Conservation (phyloP, 345 rosid genomes). For the Salix brachista region DNA sequence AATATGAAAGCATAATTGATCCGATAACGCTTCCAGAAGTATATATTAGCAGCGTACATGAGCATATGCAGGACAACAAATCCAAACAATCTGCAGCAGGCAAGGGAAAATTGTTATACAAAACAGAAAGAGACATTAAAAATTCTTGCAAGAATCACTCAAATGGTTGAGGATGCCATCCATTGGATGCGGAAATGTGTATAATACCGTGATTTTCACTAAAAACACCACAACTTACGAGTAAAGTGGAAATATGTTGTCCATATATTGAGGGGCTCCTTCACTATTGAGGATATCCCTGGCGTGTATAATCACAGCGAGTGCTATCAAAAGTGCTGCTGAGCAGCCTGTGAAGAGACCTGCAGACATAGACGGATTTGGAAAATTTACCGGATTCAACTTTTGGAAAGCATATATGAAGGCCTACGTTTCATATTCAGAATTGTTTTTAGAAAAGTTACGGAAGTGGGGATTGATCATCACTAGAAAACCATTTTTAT, state of each 20-base stretch:
- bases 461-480: no score
- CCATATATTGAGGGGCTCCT: conserved; percentile 59
- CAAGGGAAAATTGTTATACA: not conserved
- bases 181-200: no score
- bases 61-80: conserved; percentile 64
- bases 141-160: not conserved
- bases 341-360: conserved; percentile 67
- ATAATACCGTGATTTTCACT: no score
- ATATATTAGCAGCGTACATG: conserved; percentile 58
- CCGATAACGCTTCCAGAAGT: conserved; percentile 61
- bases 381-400: no score
- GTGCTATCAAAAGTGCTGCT: conserved; percentile 51
- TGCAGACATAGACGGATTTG: conserved; percentile 12
- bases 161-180: no score
- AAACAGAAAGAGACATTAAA: not conserved
- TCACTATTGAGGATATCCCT: conserved; percentile 40
- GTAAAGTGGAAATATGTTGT: conserved; percentile 76
- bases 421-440: no score
- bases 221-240: conserved; percentile 22
- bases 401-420: no score
- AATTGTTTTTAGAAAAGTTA: no score
- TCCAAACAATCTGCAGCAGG: conserved; percentile 53
- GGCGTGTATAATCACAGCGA: conserved; percentile 48
- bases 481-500: no score
- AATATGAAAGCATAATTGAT: conserved; percentile 70